Evolutionary conservation across 148 eudicot species (phyloP).

Genomic region (Cornus controversa): DNA sequence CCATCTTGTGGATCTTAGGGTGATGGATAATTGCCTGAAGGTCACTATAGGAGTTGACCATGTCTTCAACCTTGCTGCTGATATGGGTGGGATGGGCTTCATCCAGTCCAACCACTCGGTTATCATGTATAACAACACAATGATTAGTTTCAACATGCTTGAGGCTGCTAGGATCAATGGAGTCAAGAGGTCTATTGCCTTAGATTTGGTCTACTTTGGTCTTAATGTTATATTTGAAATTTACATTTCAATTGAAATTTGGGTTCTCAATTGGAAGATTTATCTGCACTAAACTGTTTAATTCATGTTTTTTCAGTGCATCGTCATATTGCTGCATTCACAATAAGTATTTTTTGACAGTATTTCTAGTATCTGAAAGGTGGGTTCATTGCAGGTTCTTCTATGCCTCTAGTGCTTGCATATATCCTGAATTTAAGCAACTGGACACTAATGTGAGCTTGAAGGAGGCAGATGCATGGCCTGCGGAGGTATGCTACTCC

Average conservation of each 20-base stretch:
- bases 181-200: constrained; percentile 38
- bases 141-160: constrained; percentile 63
- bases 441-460: constrained; percentile 55
- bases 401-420: constrained; percentile 63
- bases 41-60: constrained; percentile 51
- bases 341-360: not conserved
- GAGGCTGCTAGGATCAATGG: constrained; percentile 56
- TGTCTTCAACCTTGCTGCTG: constrained; percentile 64
- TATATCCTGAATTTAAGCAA: constrained; percentile 63
- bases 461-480: constrained; percentile 62
- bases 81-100: constrained; percentile 67
- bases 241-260: not conserved
- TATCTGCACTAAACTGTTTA: not conserved
- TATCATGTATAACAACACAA: constrained; percentile 59
- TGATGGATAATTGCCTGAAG: constrained; percentile 58
- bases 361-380: not conserved
- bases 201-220: not conserved
- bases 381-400: constrained; percentile 37
- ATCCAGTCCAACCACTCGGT: constrained; percentile 56
- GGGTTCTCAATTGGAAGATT: not conserved
- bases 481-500: constrained; percentile 41
- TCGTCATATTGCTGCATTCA: not conserved
- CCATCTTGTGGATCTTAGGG: constrained; percentile 60
- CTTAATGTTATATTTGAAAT: not conserved
- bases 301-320: not conserved